Evolutionary conservation across 768 basidiomycete species (phyloP).

Genomic region (Leccinellum luteum): DNA sequence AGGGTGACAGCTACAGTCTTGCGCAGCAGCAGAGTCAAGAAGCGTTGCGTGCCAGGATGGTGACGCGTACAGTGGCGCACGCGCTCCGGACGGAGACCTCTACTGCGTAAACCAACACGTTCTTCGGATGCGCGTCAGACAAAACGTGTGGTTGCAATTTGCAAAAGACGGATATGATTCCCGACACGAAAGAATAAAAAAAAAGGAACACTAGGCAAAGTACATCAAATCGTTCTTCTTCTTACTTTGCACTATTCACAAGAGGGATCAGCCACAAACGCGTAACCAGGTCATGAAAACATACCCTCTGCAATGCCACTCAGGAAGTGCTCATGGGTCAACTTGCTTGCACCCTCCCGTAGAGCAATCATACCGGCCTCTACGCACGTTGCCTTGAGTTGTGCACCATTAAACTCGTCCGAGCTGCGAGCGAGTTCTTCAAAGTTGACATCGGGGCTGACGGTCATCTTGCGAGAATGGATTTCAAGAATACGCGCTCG

Average conservation of each 20-base stretch:
- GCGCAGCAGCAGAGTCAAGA: no score
- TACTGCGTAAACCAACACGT: no score
- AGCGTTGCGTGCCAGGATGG: not conserved
- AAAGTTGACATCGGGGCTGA: slow-evolving; percentile 86
- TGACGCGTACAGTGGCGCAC: not conserved
- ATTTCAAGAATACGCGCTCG: slow-evolving; percentile 95
- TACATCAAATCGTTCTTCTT: slow-evolving; percentile 99
- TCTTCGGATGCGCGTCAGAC: not conserved
- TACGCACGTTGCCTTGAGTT: slow-evolving; percentile 96
- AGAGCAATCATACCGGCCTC: slow-evolving; percentile 99
- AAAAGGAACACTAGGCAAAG: slow-evolving; percentile 63
- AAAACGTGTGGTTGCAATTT: slow-evolving; percentile 8
- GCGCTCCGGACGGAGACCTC: no score
- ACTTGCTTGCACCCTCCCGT: slow-evolving; percentile 83
- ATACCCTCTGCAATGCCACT: slow-evolving; percentile 85
- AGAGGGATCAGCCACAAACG: slow-evolving; percentile 23
- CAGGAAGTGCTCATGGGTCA: slow-evolving; percentile 95
- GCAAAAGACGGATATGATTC: slow-evolving; percentile 1
- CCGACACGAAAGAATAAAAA: not conserved
- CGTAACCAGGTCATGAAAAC: slow-evolving; percentile 20
- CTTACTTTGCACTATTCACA: slow-evolving; percentile 86
- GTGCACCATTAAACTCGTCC: slow-evolving; percentile 98
- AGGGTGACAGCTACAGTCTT: not conserved
- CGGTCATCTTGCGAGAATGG: slow-evolving; percentile 95
- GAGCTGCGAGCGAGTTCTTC: slow-evolving; percentile 96